Percentiles rank a stretch among this genome's conserved stretches.
Evolutionary conservation across 2,329 filamentous ascomycete species (phyloP).

Genomic region (Alternaria metachromatica): DNA sequence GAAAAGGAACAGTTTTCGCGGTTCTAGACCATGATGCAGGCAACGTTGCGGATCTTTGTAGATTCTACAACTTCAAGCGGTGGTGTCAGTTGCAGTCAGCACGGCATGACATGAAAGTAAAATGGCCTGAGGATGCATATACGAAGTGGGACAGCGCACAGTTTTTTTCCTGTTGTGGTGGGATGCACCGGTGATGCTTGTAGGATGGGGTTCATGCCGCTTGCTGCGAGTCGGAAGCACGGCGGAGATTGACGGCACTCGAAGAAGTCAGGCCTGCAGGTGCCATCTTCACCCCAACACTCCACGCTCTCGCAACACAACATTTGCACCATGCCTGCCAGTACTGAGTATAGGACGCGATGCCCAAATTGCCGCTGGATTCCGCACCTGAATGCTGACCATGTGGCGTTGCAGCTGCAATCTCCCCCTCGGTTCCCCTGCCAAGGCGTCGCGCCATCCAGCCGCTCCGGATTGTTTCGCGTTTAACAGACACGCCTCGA

Average conservation of each 20-base stretch:
- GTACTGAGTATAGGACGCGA: background rate
- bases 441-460: constrained; percentile 9
- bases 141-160: constrained; percentile 6
- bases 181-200: background rate
- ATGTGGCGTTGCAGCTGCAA: constrained; percentile 2
- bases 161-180: constrained; percentile 5
- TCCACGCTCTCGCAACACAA: background rate
- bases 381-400: background rate
- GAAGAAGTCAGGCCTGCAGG: background rate
- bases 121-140: constrained; percentile 6
- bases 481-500: background rate
- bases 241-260: background rate
- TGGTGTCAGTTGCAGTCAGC: background rate
- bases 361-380: background rate
- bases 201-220: constrained; percentile 1
- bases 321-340: background rate
- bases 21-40: background rate
- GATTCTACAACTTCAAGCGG: background rate
- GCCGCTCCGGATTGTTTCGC: constrained; percentile 8
- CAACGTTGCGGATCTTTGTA: background rate
- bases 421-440: constrained; percentile 11
- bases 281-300: background rate
- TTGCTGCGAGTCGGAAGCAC: constrained; percentile 1
- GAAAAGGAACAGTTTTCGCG: background rate
- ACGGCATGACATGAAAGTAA: background rate